These are phyloP conservation scores for Lepidium africanum DNA, from an alignment of 345 rosid genomes.

Conservation along the genomic window DNA sequence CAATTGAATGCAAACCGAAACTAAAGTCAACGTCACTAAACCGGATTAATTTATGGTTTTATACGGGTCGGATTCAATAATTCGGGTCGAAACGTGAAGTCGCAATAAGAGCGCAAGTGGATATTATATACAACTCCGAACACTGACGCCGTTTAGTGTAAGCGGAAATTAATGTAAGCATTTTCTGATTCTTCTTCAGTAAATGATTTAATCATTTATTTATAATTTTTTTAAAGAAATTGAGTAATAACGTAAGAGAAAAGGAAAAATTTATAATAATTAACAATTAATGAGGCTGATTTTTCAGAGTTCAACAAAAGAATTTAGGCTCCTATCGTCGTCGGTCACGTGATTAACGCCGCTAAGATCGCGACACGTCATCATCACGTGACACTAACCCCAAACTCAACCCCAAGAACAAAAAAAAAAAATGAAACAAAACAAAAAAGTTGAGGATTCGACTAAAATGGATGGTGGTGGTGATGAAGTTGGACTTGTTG, in stretches of 20 bases:
- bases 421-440: background rate
- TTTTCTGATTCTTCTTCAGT: background rate
- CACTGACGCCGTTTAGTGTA: conserved; percentile 18
- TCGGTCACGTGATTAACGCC: conserved; percentile 27
- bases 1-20: background rate
- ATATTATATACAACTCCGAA: background rate
- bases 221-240: no score
- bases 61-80: background rate
- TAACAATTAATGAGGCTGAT: conserved; percentile 23
- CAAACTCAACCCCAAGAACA: conserved; percentile 20
- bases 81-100: conserved; percentile 8
- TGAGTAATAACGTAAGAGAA: conserved; percentile 5
- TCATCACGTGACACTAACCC: conserved; percentile 33
- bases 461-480: conserved; percentile 26
- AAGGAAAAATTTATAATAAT: conserved; percentile 11
- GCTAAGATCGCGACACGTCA: conserved; percentile 21
- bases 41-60: background rate
- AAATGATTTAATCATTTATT: background rate
- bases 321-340: conserved; percentile 11
- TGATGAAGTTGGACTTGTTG: conserved; percentile 29
- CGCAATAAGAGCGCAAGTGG: conserved; percentile 4
- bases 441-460: background rate
- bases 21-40: background rate
- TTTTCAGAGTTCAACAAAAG: conserved; percentile 4
- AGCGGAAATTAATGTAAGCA: background rate